Conservation (phyloP, 2,329 filamentous ascomycete species). For the Aureobasidium melanogenum region DNA sequence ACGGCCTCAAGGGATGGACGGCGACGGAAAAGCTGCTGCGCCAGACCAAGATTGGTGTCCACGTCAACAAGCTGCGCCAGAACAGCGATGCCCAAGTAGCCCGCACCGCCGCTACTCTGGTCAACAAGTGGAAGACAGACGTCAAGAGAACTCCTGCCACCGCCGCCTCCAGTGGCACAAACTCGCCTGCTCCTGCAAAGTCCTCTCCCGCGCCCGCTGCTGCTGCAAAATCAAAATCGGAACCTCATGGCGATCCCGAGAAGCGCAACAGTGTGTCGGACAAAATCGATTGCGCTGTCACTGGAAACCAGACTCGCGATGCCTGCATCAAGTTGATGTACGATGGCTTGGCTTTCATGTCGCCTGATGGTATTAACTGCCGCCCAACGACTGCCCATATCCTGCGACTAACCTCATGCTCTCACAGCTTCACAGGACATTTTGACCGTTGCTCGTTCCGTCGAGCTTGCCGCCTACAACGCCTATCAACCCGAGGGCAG, state of each 20-base stretch:
- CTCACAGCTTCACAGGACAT: conserved; percentile 51
- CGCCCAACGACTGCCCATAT: background rate
- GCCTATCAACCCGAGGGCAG: conserved; percentile 61
- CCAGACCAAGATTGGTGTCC: conserved; percentile 83
- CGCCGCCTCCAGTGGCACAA: conserved; percentile 31
- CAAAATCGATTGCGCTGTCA: conserved; percentile 67
- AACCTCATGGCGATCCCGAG: conserved; percentile 52
- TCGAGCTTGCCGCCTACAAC: conserved; percentile 69
- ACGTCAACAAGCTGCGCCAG: conserved; percentile 75
- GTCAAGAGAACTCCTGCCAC: conserved; percentile 47
- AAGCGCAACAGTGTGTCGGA: conserved; percentile 80
- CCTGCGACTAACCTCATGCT: background rate
- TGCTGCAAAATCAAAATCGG: conserved; percentile 40
- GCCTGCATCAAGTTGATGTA: conserved; percentile 86
- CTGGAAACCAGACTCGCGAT: conserved; percentile 65
- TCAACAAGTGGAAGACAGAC: conserved; percentile 76
- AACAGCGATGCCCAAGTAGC: conserved; percentile 69
- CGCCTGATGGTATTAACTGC: conserved; percentile 37
- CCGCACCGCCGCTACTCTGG: conserved; percentile 68
- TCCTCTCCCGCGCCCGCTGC: conserved; percentile 28
- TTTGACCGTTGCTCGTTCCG: conserved; percentile 55
- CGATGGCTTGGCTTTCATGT: conserved; percentile 75
- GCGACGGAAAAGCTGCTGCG: conserved; percentile 86
- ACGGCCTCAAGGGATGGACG: conserved; percentile 68
- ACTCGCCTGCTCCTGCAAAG: conserved; percentile 28